Evolutionary conservation across 2,329 filamentous ascomycete genomes (phyloP).

Genomic region (Reticulascus tulasneorum): DNA sequence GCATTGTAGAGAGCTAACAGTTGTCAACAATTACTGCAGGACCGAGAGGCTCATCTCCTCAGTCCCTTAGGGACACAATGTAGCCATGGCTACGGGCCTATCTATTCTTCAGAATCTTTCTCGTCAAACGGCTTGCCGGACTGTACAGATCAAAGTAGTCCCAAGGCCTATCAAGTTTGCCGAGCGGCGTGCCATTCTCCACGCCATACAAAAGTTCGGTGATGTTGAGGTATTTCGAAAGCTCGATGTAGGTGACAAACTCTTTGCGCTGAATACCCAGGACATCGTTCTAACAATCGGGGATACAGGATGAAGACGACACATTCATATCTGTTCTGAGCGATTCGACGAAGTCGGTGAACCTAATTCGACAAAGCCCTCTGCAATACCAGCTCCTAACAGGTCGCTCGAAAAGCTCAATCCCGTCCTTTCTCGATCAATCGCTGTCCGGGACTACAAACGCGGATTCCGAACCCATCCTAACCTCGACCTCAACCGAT

Average conservation of each 20-base stretch:
- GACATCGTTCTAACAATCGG: neutral
- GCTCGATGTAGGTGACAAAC: slow-evolving; percentile 28
- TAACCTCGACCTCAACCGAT: neutral
- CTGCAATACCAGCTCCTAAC: slow-evolving; percentile 39
- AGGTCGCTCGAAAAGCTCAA: slow-evolving; percentile 17
- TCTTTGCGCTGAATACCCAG: neutral
- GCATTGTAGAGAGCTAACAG: too few relatives aligned
- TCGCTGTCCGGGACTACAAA: too few relatives aligned
- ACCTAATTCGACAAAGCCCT: slow-evolving; percentile 42
- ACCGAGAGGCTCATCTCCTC: too few relatives aligned
- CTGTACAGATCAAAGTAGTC: slow-evolving; percentile 47
- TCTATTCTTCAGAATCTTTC: slow-evolving; percentile 7
- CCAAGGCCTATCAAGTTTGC: slow-evolving; percentile 48
- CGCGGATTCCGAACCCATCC: slow-evolving; percentile 11
- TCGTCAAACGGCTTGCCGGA: slow-evolving; percentile 18
- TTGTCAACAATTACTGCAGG: neutral
- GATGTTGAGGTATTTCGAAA: slow-evolving; percentile 50
- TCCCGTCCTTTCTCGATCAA: slow-evolving; percentile 29
- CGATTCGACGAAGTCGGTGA: slow-evolving; percentile 31
- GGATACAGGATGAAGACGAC: slow-evolving; percentile 37
- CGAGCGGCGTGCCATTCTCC: slow-evolving; percentile 52
- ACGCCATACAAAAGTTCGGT: slow-evolving; percentile 45
- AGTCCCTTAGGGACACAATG: neutral
- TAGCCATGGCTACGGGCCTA: slow-evolving; percentile 6
- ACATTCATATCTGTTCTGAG: slow-evolving; percentile 48